Evolutionary conservation across 1,284 basidiomycete species (phyloP), one percentile per base, ranked within the genome.

Genomic region (Vanrija sp.): DNA sequence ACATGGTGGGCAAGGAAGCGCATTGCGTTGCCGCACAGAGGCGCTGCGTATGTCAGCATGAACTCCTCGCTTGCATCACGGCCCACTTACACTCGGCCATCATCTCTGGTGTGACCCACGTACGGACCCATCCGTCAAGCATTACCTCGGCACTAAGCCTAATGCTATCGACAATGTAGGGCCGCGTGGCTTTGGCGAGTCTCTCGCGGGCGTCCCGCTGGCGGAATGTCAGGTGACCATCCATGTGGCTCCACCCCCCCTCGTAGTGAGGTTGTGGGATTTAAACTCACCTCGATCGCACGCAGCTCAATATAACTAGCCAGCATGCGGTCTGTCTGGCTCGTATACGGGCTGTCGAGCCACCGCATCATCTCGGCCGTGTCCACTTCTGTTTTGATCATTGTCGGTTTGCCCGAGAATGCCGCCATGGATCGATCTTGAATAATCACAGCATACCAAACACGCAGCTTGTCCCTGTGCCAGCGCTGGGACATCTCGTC

Each of bases 81-180:
- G 12, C 12, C 31, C 31, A 25, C 49, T 31, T 16, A 51, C 49
- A 20, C 8, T 37, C 43, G 3, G 23, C 43, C 12, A n/a, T 43
- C 12, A 51, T 36, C 24, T 51, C 37, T 12, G 42, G 35, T 1
- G 43, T 45, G 8, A 51, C n/a, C 49, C 49, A 51, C 19, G 35
- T n/a, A 3, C 19, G 22, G 9, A 31, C 36, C 49, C 49, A 51
- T 6, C 36, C 19, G 23, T 51, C 43, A 12, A 45, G n/a, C 16
- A 51, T 12, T 7, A 37, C 43, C 18, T 37, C n/a, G 7, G 35
- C 23, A 15, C 43, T 35, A 3, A 45, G 36, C 9, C 49, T 36
- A 24, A 51, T 44, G 18, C 49, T 43, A 6, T 51, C 43, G 37
- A 39, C 25, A 43, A 45, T 39, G 43, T 51, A 45, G 15, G 49